phyloP scores from a whole-genome alignment of 805 yeast genomes.

The Scheffersomyces stipitis region DNA sequence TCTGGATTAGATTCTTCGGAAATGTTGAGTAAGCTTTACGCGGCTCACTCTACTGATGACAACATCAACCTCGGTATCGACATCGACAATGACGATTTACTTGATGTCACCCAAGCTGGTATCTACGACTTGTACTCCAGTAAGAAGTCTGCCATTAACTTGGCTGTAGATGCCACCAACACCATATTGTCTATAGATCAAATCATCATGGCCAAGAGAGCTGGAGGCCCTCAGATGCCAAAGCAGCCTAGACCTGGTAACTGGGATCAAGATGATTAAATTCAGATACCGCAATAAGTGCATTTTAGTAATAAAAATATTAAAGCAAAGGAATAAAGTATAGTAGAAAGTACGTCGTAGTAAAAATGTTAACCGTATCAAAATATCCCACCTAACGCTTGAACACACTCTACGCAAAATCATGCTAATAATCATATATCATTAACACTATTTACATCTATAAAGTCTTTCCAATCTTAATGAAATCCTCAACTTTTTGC shows the following conservation, averaged over 20 bases:
- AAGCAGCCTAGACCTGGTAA: conserved; percentile 83
- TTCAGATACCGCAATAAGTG: neutral
- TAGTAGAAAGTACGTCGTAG: no score
- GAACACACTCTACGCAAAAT: no score
- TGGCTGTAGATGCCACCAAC: conserved; percentile 93
- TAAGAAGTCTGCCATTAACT: conserved; percentile 82
- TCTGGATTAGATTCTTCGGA: conserved; percentile 91
- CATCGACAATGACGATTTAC: conserved; percentile 63
- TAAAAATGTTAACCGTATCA: no score
- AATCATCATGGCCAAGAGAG: conserved; percentile 97
- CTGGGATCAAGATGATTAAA: conserved; percentile 91
- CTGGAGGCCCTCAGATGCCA: conserved; percentile 96
- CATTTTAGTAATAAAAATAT: no score
- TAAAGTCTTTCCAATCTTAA: conserved; percentile 44
- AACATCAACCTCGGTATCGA: conserved; percentile 77
- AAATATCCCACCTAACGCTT: no score
- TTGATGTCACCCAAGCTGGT: conserved; percentile 67
- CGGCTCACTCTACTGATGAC: conserved; percentile 68
- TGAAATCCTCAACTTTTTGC: conserved; percentile 58
- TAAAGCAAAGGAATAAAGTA: no score
- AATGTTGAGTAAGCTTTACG: conserved; percentile 83
- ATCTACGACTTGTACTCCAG: conserved; percentile 79
- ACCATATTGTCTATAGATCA: conserved; percentile 93
- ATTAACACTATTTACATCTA: no score
- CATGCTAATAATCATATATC: no score